Evolutionary conservation across 345 rosid species (phyloP), one percentile per base, ranked within the genome.

Genomic region (Dimocarpus longan): DNA sequence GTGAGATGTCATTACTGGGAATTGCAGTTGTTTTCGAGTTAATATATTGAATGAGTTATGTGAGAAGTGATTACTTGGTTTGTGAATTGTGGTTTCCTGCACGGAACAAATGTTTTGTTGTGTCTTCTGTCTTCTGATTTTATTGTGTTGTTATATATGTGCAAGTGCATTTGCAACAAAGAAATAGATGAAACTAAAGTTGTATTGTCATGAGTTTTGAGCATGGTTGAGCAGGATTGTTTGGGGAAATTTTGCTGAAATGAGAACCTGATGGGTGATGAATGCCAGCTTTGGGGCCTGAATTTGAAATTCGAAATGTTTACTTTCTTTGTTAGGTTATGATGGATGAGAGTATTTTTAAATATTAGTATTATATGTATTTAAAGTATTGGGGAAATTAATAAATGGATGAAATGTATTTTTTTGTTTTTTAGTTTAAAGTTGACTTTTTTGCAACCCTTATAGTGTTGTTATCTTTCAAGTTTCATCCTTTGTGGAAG

Each of bases 401-500:
- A 2, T 43, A 5, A 44, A 62, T 43, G 18, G 54, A 13, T 44
- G 32, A 43, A 43, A n/a, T n/a, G n/a, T n/a, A n/a, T n/a, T n/a
- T n/a, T n/a, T 24, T 74, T 10, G 18, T 42, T 40, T 56, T 39
- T n/a, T n/a, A n/a, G 12, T 72, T 1, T 32, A 56, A 50, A 50
- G n/a, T 59, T 3, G 39, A 39, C 69, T 62, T 65, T 16, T 43
- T 18, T 28, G 32, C 62, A 26, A 64, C 62, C 1, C 19, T 73
- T 16, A 40, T 46, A n/a, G 8, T 56, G 22, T 73, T 8, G n/a
- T n/a, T 4, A 39, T 21, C 43, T 42, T 46, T 79, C 81, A 73
- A 79, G 81, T 66, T n/a, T 28, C 21, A 64, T 43, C 42, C 71
- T 15, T 28, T 46, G 64, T 71, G 57, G 76, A 76, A 56, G 59